Evolutionary conservation across 495 filamentous ascomycete genomes (phyloP).

Genomic region (Tetracladium setigerum): DNA sequence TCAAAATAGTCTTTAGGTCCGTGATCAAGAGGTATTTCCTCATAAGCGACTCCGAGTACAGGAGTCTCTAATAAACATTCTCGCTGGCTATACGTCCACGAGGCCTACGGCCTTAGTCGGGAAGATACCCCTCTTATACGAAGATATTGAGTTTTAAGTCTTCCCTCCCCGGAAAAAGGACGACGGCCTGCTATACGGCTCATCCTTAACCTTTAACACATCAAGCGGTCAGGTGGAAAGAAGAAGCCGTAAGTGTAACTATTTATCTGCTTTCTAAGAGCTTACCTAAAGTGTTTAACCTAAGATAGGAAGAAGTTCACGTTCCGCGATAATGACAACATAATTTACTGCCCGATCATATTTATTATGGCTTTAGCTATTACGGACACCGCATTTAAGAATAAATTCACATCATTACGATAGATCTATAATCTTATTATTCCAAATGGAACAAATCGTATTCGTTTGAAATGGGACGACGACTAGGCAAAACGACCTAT

Average conservation of each 20-base stretch:
- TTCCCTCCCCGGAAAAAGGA: conserved; percentile 1
- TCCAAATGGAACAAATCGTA: background rate
- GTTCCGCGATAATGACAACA: background rate
- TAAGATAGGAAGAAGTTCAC: conserved; percentile 2
- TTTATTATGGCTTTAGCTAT: conserved; percentile 1
- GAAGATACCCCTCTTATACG: conserved; percentile 6
- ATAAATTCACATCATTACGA: background rate
- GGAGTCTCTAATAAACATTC: background rate
- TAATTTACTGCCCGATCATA: background rate
- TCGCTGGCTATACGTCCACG: conserved; percentile 5
- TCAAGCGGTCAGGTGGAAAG: conserved; percentile 8
- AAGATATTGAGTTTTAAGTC: conserved; percentile 8
- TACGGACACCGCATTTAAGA: background rate
- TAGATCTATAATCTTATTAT: conserved; percentile 8
- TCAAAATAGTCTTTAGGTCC: conserved; percentile 4
- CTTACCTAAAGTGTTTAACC: background rate
- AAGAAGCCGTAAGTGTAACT: conserved; percentile 1
- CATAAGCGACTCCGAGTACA: conserved; percentile 8
- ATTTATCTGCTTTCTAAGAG: background rate
- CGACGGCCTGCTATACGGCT: background rate
- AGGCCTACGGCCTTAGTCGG: conserved; percentile 4
- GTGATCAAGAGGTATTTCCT: conserved; percentile 7
- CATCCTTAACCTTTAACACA: conserved; percentile 6
- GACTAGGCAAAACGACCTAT: conserved; percentile 1
- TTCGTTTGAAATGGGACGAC: background rate